These are phyloP conservation scores for Rhodotorula mucilaginosa DNA, from an alignment of 1,284 basidiomycete genomes.

Conservation along the genomic window DNA sequence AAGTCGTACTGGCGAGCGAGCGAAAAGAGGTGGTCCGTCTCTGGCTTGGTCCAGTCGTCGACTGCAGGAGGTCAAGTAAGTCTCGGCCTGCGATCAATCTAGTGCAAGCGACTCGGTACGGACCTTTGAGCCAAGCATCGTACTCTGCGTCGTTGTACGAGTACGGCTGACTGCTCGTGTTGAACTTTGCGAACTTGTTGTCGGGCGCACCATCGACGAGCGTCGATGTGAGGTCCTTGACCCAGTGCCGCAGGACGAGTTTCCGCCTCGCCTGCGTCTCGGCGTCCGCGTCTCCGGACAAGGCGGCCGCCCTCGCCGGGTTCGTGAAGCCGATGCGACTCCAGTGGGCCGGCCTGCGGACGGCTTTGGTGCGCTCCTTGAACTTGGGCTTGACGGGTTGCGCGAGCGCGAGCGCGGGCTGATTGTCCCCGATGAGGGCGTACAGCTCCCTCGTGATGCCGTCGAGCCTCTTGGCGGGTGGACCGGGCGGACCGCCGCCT, in stretches of 20 bases:
- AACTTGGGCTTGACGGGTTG: conserved; percentile 65
- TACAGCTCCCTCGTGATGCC: conserved; percentile 92
- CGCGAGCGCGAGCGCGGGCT: conserved; percentile 51
- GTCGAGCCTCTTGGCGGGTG: conserved; percentile 56
- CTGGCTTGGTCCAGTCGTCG: conserved; percentile 81
- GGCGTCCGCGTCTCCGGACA: conserved; percentile 45
- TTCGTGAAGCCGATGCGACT: conserved; percentile 30
- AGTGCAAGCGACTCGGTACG: neutral
- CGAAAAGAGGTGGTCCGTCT: conserved; percentile 89
- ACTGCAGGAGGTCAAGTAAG: conserved; percentile 42
- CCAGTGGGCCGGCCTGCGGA: conserved; percentile 22
- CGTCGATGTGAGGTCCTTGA: conserved; percentile 23
- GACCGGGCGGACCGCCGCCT: conserved; percentile 22
- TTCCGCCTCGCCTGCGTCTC: conserved; percentile 29
- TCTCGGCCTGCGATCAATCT: conserved; percentile 54
- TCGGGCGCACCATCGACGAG: conserved; percentile 37
- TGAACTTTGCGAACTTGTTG: conserved; percentile 73
- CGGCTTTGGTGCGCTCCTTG: conserved; percentile 67
- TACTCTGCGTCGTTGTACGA: conserved; percentile 92
- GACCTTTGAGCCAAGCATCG: conserved; percentile 72
- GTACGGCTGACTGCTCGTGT: conserved; percentile 66
- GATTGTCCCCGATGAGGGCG: conserved; percentile 84
- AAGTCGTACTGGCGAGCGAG: conserved; percentile 79
- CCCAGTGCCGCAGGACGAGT: conserved; percentile 40
- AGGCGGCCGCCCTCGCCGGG: conserved; percentile 49